Conservation (phyloP, 805 yeast genomes). For the Hanseniaspora mollemarum region DNA sequence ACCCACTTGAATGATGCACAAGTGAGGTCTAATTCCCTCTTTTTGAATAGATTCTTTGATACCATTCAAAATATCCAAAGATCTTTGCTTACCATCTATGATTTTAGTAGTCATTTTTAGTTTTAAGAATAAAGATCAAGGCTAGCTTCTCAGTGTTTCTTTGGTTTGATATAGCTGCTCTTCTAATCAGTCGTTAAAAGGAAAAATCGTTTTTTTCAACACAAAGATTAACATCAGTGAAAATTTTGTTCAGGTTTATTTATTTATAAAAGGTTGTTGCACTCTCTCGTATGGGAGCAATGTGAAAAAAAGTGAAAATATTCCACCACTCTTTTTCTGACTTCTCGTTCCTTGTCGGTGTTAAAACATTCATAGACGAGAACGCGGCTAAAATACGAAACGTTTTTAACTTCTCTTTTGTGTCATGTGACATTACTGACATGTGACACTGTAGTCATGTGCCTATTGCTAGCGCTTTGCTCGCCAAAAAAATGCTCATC, state of each 20-base stretch:
- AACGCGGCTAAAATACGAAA: too few relatives aligned
- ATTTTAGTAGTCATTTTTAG: constrained; percentile 10
- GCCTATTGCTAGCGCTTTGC: too few relatives aligned
- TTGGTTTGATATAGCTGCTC: background rate
- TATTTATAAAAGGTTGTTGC: too few relatives aligned
- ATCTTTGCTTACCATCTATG: constrained; percentile 16
- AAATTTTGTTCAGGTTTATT: too few relatives aligned
- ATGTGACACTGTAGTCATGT: too few relatives aligned
- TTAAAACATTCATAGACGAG: background rate
- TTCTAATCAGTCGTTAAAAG: too few relatives aligned
- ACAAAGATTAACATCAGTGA: too few relatives aligned
- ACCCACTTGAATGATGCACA: constrained; percentile 85
- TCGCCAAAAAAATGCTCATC: too few relatives aligned
- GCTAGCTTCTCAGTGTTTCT: background rate
- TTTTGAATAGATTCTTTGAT: constrained; percentile 6
- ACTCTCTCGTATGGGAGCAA: background rate
- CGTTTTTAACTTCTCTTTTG: background rate
- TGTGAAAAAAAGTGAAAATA: background rate
- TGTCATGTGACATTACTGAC: too few relatives aligned
- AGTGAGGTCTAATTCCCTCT: constrained; percentile 51
- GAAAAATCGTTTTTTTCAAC: too few relatives aligned
- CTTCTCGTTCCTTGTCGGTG: background rate
- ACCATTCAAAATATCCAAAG: constrained; percentile 12
- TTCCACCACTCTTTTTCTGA: background rate
- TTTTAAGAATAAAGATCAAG: background rate